Percentiles rank a stretch among this genome's conserved stretches.
phyloP scores from a whole-genome alignment of 78 protist species.

The Mastigamoeba balamuthi region DNA sequence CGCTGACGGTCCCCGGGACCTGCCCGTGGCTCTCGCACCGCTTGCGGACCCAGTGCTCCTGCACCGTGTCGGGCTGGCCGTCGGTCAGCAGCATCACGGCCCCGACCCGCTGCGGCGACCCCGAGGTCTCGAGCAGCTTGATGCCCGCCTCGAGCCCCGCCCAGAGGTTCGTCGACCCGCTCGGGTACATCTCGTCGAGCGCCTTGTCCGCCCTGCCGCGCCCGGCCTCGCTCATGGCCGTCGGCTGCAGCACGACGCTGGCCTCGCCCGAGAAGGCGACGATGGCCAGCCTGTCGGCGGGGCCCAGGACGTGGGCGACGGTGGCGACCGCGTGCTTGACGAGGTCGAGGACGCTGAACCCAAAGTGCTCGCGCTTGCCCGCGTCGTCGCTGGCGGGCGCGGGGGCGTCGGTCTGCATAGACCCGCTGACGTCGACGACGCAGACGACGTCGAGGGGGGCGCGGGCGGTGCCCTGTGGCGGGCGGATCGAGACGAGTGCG shows the following conservation, averaged over 20 bases:
- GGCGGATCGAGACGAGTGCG: no score
- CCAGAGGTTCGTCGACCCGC: conserved; percentile 53
- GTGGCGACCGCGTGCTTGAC: conserved; percentile 59
- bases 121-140: conserved; percentile 1
- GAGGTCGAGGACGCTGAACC: conserved; percentile 46
- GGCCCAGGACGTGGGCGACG: conserved; percentile 1
- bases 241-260: background rate
- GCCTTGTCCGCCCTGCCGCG: background rate
- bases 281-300: conserved; percentile 22
- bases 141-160: conserved; percentile 42
- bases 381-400: background rate
- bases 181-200: background rate
- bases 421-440: conserved; percentile 38
- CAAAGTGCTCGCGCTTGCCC: conserved; percentile 28
- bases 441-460: conserved; percentile 17
- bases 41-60: conserved; percentile 10
- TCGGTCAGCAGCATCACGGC: conserved; percentile 35
- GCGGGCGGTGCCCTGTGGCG: no score
- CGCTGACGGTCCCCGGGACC: conserved; percentile 5
- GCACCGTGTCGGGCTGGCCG: conserved; percentile 39
- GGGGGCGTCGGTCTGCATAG: conserved; percentile 21
- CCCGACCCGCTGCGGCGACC: background rate
- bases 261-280: conserved; percentile 39
- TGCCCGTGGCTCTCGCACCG: background rate
- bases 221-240: background rate